These are phyloP conservation scores for Aspergillus costaricaensis DNA, from an alignment of 2,329 filamentous ascomycete genomes.

Conservation along the genomic window DNA sequence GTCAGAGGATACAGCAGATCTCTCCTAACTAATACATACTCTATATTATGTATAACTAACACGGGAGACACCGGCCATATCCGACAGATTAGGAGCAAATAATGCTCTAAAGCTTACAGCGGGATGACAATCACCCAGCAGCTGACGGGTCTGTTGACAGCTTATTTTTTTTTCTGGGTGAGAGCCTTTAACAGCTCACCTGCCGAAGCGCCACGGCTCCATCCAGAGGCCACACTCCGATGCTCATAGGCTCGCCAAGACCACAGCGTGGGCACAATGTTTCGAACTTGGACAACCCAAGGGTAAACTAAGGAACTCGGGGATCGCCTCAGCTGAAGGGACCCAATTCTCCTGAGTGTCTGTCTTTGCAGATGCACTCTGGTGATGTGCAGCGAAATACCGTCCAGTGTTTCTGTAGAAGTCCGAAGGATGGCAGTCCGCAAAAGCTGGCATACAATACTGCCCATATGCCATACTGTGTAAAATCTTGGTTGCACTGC, in stretches of 20 bases:
- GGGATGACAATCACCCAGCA: neutral
- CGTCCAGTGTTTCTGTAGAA: too few relatives aligned
- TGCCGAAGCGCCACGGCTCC: neutral
- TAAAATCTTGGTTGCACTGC: too few relatives aligned
- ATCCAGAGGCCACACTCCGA: neutral
- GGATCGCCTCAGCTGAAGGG: neutral
- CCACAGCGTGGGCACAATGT: neutral
- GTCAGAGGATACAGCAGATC: too few relatives aligned
- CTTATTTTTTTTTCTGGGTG: neutral
- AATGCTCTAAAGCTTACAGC: neutral
- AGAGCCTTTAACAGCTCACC: neutral
- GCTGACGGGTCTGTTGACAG: neutral
- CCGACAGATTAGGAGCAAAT: neutral
- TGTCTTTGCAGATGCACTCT: too few relatives aligned
- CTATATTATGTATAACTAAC: too few relatives aligned
- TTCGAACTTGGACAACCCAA: neutral
- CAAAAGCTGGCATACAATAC: too few relatives aligned
- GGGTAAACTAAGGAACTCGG: neutral
- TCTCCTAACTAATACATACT: too few relatives aligned
- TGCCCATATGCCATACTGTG: too few relatives aligned
- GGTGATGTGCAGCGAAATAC: too few relatives aligned
- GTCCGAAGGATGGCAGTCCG: too few relatives aligned
- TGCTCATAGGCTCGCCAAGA: conserved; percentile 6
- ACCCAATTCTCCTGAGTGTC: neutral
- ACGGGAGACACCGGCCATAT: neutral